Percentiles rank a stretch among this genome's conserved stretches.
Evolutionary conservation across 2,329 filamentous ascomycete genomes (phyloP).

Genomic region (Aspergillus sp.): DNA sequence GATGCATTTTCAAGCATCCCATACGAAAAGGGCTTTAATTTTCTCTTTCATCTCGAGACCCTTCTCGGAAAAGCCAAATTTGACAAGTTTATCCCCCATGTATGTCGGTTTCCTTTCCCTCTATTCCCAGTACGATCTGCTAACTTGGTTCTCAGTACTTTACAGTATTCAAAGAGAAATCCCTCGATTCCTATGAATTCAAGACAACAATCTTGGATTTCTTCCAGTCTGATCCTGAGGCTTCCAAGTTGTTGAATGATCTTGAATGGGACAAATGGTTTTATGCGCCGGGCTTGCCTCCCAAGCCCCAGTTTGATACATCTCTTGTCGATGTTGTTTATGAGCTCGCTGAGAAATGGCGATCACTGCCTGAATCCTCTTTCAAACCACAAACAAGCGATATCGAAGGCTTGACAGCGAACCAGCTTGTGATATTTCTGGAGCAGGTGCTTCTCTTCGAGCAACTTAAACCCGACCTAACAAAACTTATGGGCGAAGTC

Average conservation of each 20-base stretch:
- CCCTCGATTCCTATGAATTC: slow-evolving; percentile 90
- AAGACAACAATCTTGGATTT: slow-evolving; percentile 80
- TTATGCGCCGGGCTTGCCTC: slow-evolving; percentile 79
- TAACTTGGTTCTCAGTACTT: slow-evolving; percentile 58
- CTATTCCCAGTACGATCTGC: background rate
- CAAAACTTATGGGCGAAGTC: slow-evolving; percentile 63
- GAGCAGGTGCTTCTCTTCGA: slow-evolving; percentile 66
- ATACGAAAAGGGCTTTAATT: slow-evolving; percentile 95
- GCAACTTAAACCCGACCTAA: slow-evolving; percentile 58
- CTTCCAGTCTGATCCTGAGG: slow-evolving; percentile 62
- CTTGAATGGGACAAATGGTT: slow-evolving; percentile 90
- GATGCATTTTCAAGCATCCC: slow-evolving; percentile 89
- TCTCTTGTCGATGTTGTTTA: slow-evolving; percentile 81
- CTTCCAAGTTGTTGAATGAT: slow-evolving; percentile 54
- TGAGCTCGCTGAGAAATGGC: slow-evolving; percentile 73
- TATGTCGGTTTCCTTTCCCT: slow-evolving; percentile 16
- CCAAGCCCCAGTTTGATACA: slow-evolving; percentile 87
- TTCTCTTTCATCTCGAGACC: slow-evolving; percentile 84
- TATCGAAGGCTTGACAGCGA: slow-evolving; percentile 67
- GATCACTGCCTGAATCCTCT: slow-evolving; percentile 41
- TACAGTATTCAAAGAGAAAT: slow-evolving; percentile 73
- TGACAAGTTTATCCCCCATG: slow-evolving; percentile 87
- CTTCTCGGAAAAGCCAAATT: slow-evolving; percentile 79
- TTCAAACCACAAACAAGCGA: slow-evolving; percentile 62
- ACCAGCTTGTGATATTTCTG: slow-evolving; percentile 88